These are phyloP conservation scores for Helianthus tuberosus DNA, from an alignment of 129 eudicot genomes.

Conservation along the genomic window DNA sequence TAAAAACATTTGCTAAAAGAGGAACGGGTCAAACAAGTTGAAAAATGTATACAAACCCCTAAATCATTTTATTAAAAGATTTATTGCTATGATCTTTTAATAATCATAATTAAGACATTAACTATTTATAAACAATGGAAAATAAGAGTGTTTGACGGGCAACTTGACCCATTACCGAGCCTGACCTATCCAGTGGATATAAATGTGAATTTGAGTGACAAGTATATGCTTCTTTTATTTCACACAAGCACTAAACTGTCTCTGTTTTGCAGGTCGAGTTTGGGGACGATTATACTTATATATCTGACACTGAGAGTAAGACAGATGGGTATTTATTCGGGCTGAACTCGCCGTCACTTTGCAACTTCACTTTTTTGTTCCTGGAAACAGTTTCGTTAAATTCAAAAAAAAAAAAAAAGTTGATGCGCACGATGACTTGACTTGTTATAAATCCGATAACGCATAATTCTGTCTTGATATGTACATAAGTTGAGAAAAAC, in stretches of 20 bases:
- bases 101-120: neutral
- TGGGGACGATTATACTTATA: conserved; percentile 86
- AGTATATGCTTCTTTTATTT: neutral
- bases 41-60: neutral
- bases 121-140: neutral
- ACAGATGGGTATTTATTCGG: conserved; percentile 48
- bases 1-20: neutral
- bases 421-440: neutral
- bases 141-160: neutral
- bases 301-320: conserved; percentile 75
- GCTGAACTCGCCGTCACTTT: conserved; percentile 14
- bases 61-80: neutral
- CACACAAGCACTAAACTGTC: neutral
- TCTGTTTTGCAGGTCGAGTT: conserved; percentile 64
- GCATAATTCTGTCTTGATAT: conserved; percentile 9
- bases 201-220: neutral
- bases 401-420: neutral
- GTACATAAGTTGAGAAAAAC: conserved; percentile 27
- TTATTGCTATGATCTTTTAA: neutral
- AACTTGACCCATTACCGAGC: neutral
- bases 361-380: conserved; percentile 12
- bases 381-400: conserved; percentile 5
- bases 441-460: too few relatives aligned
- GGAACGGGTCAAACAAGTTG: neutral
- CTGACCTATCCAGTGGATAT: neutral